Percentiles rank a stretch among this genome's conserved stretches.
Evolutionary conservation across 805 yeast species (phyloP).

Genomic region (Metschnikowia borealis): DNA sequence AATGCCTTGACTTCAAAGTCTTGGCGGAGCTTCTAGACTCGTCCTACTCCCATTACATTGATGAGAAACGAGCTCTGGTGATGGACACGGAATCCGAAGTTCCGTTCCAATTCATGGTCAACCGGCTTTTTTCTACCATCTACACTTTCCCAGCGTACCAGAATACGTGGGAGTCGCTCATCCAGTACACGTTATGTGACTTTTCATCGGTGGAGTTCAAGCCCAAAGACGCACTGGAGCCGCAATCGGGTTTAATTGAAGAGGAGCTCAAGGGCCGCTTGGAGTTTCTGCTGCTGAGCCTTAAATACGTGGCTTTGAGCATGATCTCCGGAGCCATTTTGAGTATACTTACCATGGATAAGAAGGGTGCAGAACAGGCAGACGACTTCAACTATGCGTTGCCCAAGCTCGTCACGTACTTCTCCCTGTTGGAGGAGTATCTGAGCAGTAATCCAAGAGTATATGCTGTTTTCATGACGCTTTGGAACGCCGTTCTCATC

Average conservation of each 20-base stretch:
- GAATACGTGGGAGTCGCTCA: constrained; percentile 34
- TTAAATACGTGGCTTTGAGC: constrained; percentile 27
- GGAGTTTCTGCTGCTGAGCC: constrained; percentile 22
- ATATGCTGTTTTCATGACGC: constrained; percentile 21
- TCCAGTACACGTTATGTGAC: constrained; percentile 44
- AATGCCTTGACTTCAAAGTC: constrained; percentile 21
- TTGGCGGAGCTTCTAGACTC: constrained; percentile 14
- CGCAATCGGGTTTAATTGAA: constrained; percentile 16
- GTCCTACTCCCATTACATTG: constrained; percentile 10
- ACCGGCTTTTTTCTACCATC: constrained; percentile 29
- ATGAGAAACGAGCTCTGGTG: constrained; percentile 1
- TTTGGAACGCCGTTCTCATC: constrained; percentile 25
- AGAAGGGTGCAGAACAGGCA: constrained; percentile 14
- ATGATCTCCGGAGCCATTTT: constrained; percentile 40
- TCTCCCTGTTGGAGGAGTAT: constrained; percentile 20
- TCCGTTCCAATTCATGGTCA: constrained; percentile 4
- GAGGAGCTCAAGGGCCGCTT: constrained; percentile 28
- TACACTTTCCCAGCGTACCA: constrained; percentile 31
- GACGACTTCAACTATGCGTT: constrained; percentile 17
- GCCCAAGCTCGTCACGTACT: constrained; percentile 22
- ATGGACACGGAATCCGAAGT: not conserved
- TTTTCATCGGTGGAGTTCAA: constrained; percentile 29
- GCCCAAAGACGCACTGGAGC: constrained; percentile 15
- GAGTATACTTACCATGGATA: constrained; percentile 25
- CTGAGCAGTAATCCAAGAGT: constrained; percentile 20